Percentiles rank a stretch among this genome's conserved stretches.
Evolutionary conservation across 805 yeast genomes (phyloP).

Genomic region (Ogataea henricii): DNA sequence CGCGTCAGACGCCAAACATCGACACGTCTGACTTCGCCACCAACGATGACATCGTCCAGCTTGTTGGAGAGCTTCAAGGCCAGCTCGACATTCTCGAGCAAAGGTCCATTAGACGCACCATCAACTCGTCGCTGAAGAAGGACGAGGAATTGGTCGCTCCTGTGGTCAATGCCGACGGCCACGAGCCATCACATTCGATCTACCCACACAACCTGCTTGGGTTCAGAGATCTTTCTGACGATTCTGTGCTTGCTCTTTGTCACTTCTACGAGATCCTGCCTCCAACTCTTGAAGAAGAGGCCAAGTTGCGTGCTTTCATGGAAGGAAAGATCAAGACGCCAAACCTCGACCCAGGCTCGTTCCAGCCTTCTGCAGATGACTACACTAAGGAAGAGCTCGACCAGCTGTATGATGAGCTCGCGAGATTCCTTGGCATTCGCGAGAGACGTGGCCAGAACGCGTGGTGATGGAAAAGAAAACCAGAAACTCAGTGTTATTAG

Average conservation of each 20-base stretch:
- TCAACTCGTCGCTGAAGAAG: constrained; percentile 54
- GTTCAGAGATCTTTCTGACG: constrained; percentile 48
- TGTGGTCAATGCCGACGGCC: constrained; percentile 79
- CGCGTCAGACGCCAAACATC: constrained; percentile 9
- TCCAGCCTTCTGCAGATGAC: constrained; percentile 33
- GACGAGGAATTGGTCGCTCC: constrained; percentile 58
- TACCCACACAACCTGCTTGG: constrained; percentile 64
- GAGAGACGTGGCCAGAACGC: constrained; percentile 48
- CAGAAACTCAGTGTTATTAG: constrained; percentile 5
- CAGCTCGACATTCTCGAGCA: constrained; percentile 82
- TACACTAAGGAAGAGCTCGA: constrained; percentile 50
- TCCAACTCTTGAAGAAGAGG: constrained; percentile 57
- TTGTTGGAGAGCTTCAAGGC: constrained; percentile 87
- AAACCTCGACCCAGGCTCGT: constrained; percentile 33
- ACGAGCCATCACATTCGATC: constrained; percentile 49
- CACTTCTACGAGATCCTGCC: constrained; percentile 78
- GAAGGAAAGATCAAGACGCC: constrained; percentile 50
- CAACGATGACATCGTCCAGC: constrained; percentile 80
- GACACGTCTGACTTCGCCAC: constrained; percentile 66
- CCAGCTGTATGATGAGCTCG: constrained; percentile 60
- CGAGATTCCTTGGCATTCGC: constrained; percentile 67
- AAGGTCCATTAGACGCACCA: constrained; percentile 68
- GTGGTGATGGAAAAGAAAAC: constrained; percentile 41
- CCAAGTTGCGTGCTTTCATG: constrained; percentile 50
- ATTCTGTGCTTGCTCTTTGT: constrained; percentile 53